Evolutionary conservation across 257 asterid species (phyloP), one percentile per base, ranked within the genome.

Genomic region (Asclepias syriaca): DNA sequence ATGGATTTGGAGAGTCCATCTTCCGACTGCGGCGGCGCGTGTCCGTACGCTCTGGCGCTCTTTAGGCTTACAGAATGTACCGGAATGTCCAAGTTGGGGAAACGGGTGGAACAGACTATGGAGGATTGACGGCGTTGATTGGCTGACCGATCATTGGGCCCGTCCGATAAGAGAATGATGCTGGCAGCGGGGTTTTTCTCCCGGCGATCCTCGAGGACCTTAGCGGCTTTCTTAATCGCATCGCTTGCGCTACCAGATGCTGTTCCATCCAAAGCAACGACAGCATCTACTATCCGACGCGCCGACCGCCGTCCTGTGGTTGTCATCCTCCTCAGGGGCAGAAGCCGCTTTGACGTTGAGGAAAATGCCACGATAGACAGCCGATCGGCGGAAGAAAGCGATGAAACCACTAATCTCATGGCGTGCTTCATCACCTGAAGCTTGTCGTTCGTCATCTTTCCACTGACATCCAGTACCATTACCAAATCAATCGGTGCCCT

Each of bases 161-260:
- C 85, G 78, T 88, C 92, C 56, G 94, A 79, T 22, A 95, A 53
- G 24, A 95, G 88, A 5, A 95, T 74, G 66, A 95, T 86, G 83
- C 91, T 81, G 7, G 93, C 84, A 18, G 84, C 83, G 6, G 93
- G 84, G 71, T 95, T 95, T 22, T 66, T 82, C 79, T 92, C 98
- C 16, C 95, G 97, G 71, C 99, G 98, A 53, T 95, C 99, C 75
- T 95, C 97, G 7, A 95, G 82, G 15, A 95, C 97, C 79, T 95
- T 95, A 2, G 89, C 97, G 1, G 98, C 99, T 74, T 95, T 95
- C 70, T 90, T 95, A 0, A 95, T 72, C 1, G 99, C 89, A 72
- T 92, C 98, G 53, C 79, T 82, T 10, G 94, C 81, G 77, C 87
- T 86, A 16, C 86, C 59, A 12, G 86, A 29, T 55, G 85, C 84